A percentile compares a stretch with the other conserved stretches of the same genome.
Conservation (phyloP, 805 yeast species). For the Metschnikowia anglica region DNA sequence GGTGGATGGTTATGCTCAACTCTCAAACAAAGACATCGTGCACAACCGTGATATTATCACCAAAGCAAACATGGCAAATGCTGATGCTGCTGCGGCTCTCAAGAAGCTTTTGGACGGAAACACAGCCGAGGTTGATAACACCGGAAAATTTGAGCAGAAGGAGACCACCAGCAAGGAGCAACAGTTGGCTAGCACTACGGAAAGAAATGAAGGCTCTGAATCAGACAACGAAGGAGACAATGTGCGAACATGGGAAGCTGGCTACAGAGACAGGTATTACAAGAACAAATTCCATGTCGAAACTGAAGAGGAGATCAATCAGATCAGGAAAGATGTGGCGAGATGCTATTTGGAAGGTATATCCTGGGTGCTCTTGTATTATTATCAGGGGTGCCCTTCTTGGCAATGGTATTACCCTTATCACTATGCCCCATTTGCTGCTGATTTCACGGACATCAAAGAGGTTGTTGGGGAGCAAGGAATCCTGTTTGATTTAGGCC, state of each 20-base stretch:
- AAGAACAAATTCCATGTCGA: constrained; percentile 63
- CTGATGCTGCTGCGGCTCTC: constrained; percentile 64
- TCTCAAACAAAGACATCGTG: constrained; percentile 70
- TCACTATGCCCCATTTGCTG: constrained; percentile 97
- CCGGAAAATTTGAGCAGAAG: constrained; percentile 35
- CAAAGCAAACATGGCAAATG: constrained; percentile 69
- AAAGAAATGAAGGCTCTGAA: constrained; percentile 9
- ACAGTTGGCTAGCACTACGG: constrained; percentile 29
- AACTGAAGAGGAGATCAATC: constrained; percentile 53
- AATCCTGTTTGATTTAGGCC: constrained; percentile 61
- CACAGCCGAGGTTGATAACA: constrained; percentile 12
- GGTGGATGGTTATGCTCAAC: constrained; percentile 62
- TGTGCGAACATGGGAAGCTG: constrained; percentile 78
- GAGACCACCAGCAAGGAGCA: constrained; percentile 13
- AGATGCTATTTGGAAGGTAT: constrained; percentile 86
- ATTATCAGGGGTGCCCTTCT: constrained; percentile 96
- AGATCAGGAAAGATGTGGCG: constrained; percentile 59
- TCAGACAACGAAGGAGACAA: constrained; percentile 38
- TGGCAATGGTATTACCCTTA: constrained; percentile 98
- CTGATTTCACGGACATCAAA: constrained; percentile 65
- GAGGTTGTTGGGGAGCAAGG: constrained; percentile 45
- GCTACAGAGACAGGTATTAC: constrained; percentile 82
- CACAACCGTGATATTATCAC: constrained; percentile 60
- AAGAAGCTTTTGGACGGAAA: constrained; percentile 37
- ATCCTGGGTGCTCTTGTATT: constrained; percentile 92